These are phyloP conservation scores for Aspergillus bertholletiae DNA, from an alignment of 495 filamentous ascomycete species.

Conservation along the genomic window DNA sequence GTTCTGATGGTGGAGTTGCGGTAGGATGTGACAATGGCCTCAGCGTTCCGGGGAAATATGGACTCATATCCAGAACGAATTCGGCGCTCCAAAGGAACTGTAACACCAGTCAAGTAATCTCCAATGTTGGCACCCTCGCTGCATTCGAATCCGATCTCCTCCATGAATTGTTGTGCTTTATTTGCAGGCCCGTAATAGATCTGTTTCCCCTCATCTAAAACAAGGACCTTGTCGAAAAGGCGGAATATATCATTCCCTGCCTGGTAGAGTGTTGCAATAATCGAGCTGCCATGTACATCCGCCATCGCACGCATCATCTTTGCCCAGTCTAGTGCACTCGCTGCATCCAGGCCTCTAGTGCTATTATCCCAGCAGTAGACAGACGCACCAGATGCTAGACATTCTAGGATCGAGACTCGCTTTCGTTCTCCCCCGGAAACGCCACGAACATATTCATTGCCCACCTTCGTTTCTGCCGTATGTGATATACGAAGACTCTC, in stretches of 20 bases:
- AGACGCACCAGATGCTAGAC: conserved; percentile 58
- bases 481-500: conserved; percentile 73
- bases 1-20: conserved; percentile 35
- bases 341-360: conserved; percentile 60
- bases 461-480: conserved; percentile 74
- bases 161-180: conserved; percentile 64
- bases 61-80: conserved; percentile 52
- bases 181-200: conserved; percentile 58
- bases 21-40: conserved; percentile 33
- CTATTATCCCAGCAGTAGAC: conserved; percentile 63
- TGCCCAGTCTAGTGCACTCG: conserved; percentile 54
- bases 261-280: conserved; percentile 56
- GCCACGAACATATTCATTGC: conserved; percentile 74
- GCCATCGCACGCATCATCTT: conserved; percentile 47
- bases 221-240: conserved; percentile 63
- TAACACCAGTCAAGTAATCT: conserved; percentile 69
- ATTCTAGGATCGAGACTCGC: conserved; percentile 66
- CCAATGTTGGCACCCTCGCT: conserved; percentile 66
- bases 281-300: conserved; percentile 40
- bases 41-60: conserved; percentile 45
- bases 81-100: conserved; percentile 62
- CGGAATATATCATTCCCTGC: conserved; percentile 62
- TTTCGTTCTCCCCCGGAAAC: conserved; percentile 83
- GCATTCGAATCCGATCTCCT: conserved; percentile 62
- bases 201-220: conserved; percentile 61